phyloP scores from a whole-genome alignment of 208 protist species.

The Leishmania guyanensis region DNA sequence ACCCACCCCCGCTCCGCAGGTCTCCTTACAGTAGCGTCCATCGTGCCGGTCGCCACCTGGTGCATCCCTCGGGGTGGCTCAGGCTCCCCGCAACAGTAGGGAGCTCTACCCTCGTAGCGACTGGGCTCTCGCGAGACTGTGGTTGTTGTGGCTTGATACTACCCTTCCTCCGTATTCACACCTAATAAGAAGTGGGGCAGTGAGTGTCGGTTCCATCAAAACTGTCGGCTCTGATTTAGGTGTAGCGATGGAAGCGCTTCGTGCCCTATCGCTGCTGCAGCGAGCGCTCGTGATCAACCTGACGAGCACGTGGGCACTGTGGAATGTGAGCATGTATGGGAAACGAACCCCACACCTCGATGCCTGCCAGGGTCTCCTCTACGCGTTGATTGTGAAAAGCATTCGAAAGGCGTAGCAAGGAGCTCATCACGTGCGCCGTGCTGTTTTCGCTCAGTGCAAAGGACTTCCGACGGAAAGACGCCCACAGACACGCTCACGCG shows the following conservation, averaged over 20 bases:
- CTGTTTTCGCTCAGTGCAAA: background rate
- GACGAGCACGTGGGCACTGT: conserved; percentile 52
- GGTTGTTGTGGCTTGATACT: conserved; percentile 13
- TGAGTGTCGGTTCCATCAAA: background rate
- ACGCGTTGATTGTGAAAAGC: conserved; percentile 21
- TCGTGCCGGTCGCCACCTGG: too few species aligned
- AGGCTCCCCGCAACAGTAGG: conserved; percentile 4
- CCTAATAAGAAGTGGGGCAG: background rate
- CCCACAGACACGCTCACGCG: background rate
- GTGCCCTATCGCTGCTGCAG: conserved; percentile 36
- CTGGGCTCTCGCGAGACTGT: conserved; percentile 48
- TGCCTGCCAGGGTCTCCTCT: conserved; percentile 30
- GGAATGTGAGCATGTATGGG: conserved; percentile 35
- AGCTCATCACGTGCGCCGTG: background rate
- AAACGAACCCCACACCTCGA: conserved; percentile 18
- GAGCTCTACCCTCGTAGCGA: conserved; percentile 40
- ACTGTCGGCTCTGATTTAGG: background rate
- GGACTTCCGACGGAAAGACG: background rate
- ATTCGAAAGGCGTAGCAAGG: conserved; percentile 4
- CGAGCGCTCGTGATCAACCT: conserved; percentile 42
- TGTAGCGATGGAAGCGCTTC: conserved; percentile 1
- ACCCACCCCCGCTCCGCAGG: too few species aligned
- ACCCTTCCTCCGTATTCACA: background rate
- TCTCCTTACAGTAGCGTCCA: too few species aligned
- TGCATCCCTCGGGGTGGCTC: too few species aligned